Percentiles rank a stretch among this genome's conserved stretches.
Evolutionary conservation across 371 early-diverging fungal genomes (phyloP).

Genomic region (Rhizoclosmatium hyalinum): DNA sequence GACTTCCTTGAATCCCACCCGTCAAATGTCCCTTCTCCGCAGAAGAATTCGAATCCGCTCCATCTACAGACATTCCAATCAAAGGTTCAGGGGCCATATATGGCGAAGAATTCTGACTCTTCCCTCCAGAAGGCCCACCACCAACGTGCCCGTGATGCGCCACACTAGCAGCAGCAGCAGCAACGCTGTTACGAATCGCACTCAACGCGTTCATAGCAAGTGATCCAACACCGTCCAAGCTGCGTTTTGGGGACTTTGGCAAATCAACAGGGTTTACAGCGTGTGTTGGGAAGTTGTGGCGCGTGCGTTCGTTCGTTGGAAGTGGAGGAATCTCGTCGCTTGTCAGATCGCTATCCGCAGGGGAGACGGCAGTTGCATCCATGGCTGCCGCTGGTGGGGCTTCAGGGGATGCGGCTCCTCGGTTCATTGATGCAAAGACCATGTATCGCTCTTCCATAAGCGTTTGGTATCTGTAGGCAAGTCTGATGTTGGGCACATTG

Average conservation of each 20-base stretch:
- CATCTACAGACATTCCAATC: neutral
- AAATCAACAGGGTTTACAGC: neutral
- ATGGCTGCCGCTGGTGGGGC: neutral
- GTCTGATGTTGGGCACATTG: constrained; percentile 93
- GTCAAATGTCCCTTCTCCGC: neutral
- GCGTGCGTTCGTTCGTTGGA: neutral
- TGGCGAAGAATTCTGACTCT: constrained; percentile 13
- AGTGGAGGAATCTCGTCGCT: neutral
- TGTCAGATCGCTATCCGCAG: neutral
- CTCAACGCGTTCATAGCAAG: neutral
- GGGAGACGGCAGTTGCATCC: neutral
- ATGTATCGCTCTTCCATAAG: constrained; percentile 79
- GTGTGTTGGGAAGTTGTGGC: constrained; percentile 9
- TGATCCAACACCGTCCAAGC: neutral
- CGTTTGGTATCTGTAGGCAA: constrained; percentile 87
- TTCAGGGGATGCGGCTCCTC: neutral
- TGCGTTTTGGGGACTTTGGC: neutral
- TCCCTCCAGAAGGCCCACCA: constrained; percentile 1
- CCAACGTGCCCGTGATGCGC: neutral
- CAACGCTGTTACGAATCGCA: neutral
- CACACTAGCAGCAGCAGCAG: neutral
- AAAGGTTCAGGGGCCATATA: constrained; percentile 28
- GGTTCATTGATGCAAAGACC: constrained; percentile 44
- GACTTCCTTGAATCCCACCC: neutral
- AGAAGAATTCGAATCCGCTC: neutral